Base-by-base conservation (phyloP, 2,329 filamentous ascomycete genomes). In the Microdochium trichocladiopsis region DNA sequence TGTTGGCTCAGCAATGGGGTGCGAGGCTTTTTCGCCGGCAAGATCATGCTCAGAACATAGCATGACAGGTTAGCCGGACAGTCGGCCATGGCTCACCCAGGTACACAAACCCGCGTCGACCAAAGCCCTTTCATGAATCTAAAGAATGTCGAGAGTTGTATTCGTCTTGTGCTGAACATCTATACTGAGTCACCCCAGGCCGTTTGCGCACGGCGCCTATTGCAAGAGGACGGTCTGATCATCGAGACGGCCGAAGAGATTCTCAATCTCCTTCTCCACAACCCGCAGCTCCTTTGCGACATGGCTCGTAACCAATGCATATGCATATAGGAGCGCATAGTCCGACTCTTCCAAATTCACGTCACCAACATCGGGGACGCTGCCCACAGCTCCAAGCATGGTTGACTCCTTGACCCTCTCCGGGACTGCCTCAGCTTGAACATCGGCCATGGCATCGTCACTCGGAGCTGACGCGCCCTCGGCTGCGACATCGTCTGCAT, bases 1-100 rank as follows among this genome's bases (percentile, higher is more conserved):
- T 87, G 92, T 56, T 95, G 90, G 88, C 71, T 96, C 51, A 96
- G 91, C 67, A 96, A 93, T 67, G 91, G 88, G 0, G 87, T 93
- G 1, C 80, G 87, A 57, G 93, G 93, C 0, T 96, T 95, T 58
- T 74, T 84, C 12, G 72, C 66, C 53, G 80, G 78, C 0, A 71
- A 58, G 41, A 57, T 79, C 31, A 45, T 21, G 41, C 18, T 45
- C 12, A 16, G 18, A 16, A 5, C 18, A 5, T 4, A 11, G 6
- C 6, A n/a, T 37, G n/a, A n/a, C n/a, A n/a, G n/a, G n/a, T n/a
- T n/a, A n/a, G n/a, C n/a, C n/a, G n/a, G n/a, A n/a, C n/a, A n/a
- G n/a, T n/a, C n/a, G n/a, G n/a, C n/a, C n/a, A n/a, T n/a, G n/a
- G n/a, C n/a, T n/a, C n/a, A n/a, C n/a, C n/a, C n/a, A n/a, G n/a